Evolutionary conservation across 208 protist species (phyloP).

Genomic region (Phytomonas sp.): DNA sequence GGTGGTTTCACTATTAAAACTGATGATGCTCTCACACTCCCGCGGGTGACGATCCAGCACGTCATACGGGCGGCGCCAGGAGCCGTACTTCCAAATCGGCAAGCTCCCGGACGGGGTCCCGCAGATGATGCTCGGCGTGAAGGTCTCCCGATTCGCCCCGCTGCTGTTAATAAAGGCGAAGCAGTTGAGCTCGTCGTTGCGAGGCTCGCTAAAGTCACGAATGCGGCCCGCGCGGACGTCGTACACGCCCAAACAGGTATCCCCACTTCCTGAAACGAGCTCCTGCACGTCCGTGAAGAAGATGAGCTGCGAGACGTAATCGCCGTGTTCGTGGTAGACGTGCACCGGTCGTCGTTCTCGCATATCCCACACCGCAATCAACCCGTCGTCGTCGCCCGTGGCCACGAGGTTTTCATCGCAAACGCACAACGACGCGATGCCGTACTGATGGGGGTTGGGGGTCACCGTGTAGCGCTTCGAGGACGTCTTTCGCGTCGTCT

Average conservation of each 20-base stretch:
- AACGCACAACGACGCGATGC: slow-evolving; percentile 78
- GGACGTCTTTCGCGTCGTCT: slow-evolving; percentile 14
- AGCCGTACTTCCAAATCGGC: slow-evolving; percentile 87
- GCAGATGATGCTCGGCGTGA: slow-evolving; percentile 84
- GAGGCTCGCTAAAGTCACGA: slow-evolving; percentile 71
- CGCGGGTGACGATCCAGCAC: slow-evolving; percentile 64
- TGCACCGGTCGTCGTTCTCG: slow-evolving; percentile 47
- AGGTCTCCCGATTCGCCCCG: slow-evolving; percentile 49
- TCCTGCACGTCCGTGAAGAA: slow-evolving; percentile 84
- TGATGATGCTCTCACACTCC: slow-evolving; percentile 81
- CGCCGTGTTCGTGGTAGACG: slow-evolving; percentile 83
- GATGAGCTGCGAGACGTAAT: slow-evolving; percentile 83
- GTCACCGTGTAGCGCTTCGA: slow-evolving; percentile 11
- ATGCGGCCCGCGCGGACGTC: slow-evolving; percentile 68
- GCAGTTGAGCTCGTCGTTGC: slow-evolving; percentile 84
- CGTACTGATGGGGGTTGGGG: slow-evolving; percentile 81
- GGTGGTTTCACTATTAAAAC: slow-evolving; percentile 74
- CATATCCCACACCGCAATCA: slow-evolving; percentile 87
- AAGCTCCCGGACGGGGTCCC: slow-evolving; percentile 69
- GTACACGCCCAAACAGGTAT: slow-evolving; percentile 80
- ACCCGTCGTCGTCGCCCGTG: slow-evolving; percentile 82
- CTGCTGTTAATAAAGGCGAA: slow-evolving; percentile 87
- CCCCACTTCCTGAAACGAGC: slow-evolving; percentile 78
- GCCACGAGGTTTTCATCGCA: slow-evolving; percentile 79
- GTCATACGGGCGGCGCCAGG: slow-evolving; percentile 81